These are phyloP conservation scores for Fusarium falciforme DNA, from an alignment of 2,329 filamentous ascomycete genomes.

Conservation along the genomic window DNA sequence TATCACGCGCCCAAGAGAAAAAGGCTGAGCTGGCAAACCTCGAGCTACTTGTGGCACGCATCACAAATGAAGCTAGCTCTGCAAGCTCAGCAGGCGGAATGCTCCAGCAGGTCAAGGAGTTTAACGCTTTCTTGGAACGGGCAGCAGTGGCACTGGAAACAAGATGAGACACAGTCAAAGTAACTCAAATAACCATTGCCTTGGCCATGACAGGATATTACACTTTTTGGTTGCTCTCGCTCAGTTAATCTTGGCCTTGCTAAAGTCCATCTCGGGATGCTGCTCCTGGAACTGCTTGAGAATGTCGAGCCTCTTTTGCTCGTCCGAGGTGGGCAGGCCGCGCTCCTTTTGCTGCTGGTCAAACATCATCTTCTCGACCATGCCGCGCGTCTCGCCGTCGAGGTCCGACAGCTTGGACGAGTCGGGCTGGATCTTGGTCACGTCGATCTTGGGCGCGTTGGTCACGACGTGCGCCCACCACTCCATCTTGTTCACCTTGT, in stretches of 20 bases:
- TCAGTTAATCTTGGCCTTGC: conserved; percentile 73
- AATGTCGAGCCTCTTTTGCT: conserved; percentile 94
- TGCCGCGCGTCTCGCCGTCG: conserved; percentile 91
- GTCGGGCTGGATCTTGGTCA: conserved; percentile 93
- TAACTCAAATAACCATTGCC: not conserved
- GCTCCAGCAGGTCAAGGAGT: conserved; percentile 68
- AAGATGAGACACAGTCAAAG: conserved; percentile 43
- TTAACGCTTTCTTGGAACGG: conserved; percentile 73
- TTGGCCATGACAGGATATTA: conserved; percentile 15
- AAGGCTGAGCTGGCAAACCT: conserved; percentile 65
- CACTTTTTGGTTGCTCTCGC: conserved; percentile 41
- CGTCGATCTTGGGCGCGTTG: conserved; percentile 89
- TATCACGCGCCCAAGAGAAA: conserved; percentile 59
- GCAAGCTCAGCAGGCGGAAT: conserved; percentile 62
- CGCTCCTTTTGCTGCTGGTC: conserved; percentile 97
- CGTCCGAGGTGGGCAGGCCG: conserved; percentile 89
- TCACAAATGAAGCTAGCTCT: conserved; percentile 65
- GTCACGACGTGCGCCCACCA: conserved; percentile 98
- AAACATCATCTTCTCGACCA: conserved; percentile 99
- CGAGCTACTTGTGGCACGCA: conserved; percentile 66
- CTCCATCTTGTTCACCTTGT: conserved; percentile 97
- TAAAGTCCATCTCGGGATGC: conserved; percentile 79
- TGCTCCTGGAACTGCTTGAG: conserved; percentile 92
- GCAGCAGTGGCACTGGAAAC: conserved; percentile 67
- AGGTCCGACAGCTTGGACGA: conserved; percentile 91